Evolutionary conservation across 257 asterid genomes (phyloP).

Genomic region (Nicotiana noctiflora): DNA sequence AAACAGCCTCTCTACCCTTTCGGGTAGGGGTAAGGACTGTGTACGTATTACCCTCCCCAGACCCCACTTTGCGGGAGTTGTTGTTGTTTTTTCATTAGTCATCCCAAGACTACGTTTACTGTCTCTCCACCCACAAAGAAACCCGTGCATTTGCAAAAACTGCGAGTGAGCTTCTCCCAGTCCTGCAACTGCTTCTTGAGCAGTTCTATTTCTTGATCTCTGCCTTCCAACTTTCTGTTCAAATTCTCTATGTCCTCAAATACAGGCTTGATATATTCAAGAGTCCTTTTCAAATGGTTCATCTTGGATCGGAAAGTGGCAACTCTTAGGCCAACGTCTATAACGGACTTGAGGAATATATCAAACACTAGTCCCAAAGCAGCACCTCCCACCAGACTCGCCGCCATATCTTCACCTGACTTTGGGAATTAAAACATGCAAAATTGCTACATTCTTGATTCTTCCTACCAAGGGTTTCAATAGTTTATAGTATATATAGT

Average conservation of each 20-base stretch:
- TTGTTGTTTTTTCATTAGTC: not conserved
- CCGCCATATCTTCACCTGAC: conserved; percentile 4
- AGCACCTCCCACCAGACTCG: not conserved
- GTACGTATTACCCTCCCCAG: no score
- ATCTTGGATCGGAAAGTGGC: conserved; percentile 22
- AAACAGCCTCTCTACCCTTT: no score
- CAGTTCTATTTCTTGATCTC: conserved; percentile 10
- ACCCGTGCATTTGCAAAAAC: conserved; percentile 25
- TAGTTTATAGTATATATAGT: no score
- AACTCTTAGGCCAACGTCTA: conserved; percentile 6
- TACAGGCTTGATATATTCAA: not conserved
- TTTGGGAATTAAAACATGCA: no score
- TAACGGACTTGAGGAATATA: not conserved
- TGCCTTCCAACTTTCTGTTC: conserved; percentile 14
- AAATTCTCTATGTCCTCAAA: conserved; percentile 26
- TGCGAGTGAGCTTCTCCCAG: conserved; percentile 19
- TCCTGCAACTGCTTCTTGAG: conserved; percentile 13
- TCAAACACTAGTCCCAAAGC: conserved; percentile 12
- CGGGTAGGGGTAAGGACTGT: no score
- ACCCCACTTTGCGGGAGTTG: no score
- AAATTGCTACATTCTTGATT: no score
- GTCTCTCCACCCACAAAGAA: conserved; percentile 23
- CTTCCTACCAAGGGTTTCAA: no score
- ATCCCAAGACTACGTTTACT: conserved; percentile 16
- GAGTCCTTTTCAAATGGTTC: conserved; percentile 5